Base-by-base conservation (phyloP, 208 protist species). In the Acanthamoeba triangularis region DNA sequence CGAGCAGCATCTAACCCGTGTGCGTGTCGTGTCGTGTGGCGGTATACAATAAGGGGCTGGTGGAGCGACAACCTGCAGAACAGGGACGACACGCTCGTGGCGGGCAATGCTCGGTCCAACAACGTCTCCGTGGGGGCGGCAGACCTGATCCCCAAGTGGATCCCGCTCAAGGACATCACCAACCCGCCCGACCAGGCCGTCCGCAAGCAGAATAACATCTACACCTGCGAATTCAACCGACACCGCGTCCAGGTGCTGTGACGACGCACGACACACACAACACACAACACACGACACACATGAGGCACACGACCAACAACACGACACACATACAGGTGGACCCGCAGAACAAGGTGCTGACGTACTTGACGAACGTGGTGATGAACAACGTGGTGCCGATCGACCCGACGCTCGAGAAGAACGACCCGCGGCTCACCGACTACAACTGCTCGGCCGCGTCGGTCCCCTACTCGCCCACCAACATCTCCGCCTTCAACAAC, bases 11-110 rank as follows among this genome's bases (percentile, higher is more conserved):
- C n/a, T n/a, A n/a, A n/a, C n/a, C n/a, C n/a, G n/a, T n/a, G n/a
- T n/a, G n/a, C n/a, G n/a, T n/a, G n/a, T n/a, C n/a, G n/a, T n/a
- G n/a, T n/a, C n/a, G n/a, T n/a, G n/a, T n/a, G n/a, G n/a, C n/a
- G n/a, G n/a, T n/a, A n/a, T n/a, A n/a, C n/a, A n/a, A n/a, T n/a
- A n/a, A n/a, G 37, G 35, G 95, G 95, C 59, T 96, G 95, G 95
- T 96, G 95, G 95, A 95, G 90, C 49, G 95, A 96, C 78, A 93
- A 96, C 6, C 74, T 96, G 88, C 95, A 96, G 33, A 96, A 91
- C 95, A 95, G 74, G 78, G 95, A 96, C 52, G 90, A 95, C 47
- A 96, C 95, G 35, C 88, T 96, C 2, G 35, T 96, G n/a, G 95
- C 95, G 6, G 95, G 95, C 20, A 41, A 96, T 18, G 25, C 0